phyloP scores from a whole-genome alignment of 1,284 basidiomycete genomes.

The Kwoniella shivajii region DNA sequence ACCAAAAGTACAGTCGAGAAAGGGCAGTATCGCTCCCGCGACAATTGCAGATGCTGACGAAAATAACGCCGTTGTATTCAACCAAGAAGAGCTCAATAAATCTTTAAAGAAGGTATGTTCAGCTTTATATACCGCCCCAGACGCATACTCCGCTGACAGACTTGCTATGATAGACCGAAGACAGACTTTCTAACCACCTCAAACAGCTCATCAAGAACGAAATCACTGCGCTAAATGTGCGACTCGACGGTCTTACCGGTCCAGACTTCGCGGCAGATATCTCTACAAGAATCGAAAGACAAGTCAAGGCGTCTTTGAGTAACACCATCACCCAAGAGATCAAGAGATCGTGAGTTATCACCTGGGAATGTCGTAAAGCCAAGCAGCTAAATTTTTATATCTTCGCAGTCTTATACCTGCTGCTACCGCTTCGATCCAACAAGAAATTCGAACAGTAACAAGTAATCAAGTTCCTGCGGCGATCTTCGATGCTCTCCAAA shows the following conservation, averaged over 20 bases:
- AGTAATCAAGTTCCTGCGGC: conserved; percentile 22
- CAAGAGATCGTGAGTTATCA: conserved; percentile 11
- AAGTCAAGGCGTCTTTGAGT: conserved; percentile 28
- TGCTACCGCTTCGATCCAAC: conserved; percentile 24
- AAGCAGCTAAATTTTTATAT: neutral
- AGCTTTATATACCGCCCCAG: neutral
- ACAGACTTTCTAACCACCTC: conserved; percentile 30
- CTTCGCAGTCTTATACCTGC: conserved; percentile 24
- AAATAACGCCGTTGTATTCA: neutral
- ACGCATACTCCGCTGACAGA: neutral
- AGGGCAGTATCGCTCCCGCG: neutral
- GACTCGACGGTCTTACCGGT: conserved; percentile 17
- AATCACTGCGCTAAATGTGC: conserved; percentile 14
- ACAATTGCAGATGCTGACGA: neutral
- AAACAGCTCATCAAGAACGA: conserved; percentile 26
- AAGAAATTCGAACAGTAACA: conserved; percentile 24
- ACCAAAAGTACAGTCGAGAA: neutral
- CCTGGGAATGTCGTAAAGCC: neutral
- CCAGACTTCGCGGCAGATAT: conserved; percentile 23
- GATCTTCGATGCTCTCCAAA: conserved; percentile 28
- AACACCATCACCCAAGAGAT: conserved; percentile 5
- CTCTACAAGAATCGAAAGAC: conserved; percentile 25
- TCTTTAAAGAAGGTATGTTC: conserved; percentile 12
- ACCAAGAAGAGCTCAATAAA: conserved; percentile 7
- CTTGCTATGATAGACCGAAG: conserved; percentile 31